Evolutionary conservation across 2,329 filamentous ascomycete species (phyloP).

Genomic region (Neophaeococcomyces mojaviensis): DNA sequence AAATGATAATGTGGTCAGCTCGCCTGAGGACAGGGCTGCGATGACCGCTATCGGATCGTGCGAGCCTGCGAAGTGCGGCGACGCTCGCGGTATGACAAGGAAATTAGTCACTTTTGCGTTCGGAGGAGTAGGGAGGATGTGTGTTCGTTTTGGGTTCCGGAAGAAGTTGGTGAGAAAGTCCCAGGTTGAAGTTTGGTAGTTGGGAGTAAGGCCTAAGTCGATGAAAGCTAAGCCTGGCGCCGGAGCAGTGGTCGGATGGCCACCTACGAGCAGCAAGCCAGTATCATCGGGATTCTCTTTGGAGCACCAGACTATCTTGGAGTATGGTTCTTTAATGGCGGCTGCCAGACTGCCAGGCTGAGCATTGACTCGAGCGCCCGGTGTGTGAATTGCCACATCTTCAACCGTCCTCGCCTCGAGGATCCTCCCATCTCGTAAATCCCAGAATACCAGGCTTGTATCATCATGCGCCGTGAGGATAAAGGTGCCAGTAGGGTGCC

Average conservation of each 20-base stretch:
- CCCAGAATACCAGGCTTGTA: slow-evolving; percentile 88
- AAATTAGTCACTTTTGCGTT: slow-evolving; percentile 73
- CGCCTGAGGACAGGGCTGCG: slow-evolving; percentile 72
- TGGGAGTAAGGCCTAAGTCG: slow-evolving; percentile 79
- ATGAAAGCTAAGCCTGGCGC: slow-evolving; percentile 78
- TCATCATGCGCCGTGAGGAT: slow-evolving; percentile 83
- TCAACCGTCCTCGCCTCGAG: slow-evolving; percentile 76
- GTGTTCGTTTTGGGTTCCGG: slow-evolving; percentile 63
- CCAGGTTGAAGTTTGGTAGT: slow-evolving; percentile 88
- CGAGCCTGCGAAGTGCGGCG: slow-evolving; percentile 77
- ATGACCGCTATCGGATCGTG: slow-evolving; percentile 87
- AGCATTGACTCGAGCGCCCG: slow-evolving; percentile 40
- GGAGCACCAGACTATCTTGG: slow-evolving; percentile 82
- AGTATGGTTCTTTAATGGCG: slow-evolving; percentile 63
- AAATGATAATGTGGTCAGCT: slow-evolving; percentile 83
- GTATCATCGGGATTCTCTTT: slow-evolving; percentile 93
- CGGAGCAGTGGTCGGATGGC: slow-evolving; percentile 58
- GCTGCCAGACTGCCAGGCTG: slow-evolving; percentile 28
- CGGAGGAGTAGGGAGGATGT: slow-evolving; percentile 65
- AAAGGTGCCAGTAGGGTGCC: slow-evolving; percentile 93
- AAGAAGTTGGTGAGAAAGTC: slow-evolving; percentile 73
- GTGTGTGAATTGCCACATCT: slow-evolving; percentile 65
- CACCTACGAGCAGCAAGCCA: slow-evolving; percentile 77
- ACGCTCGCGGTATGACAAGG: slow-evolving; percentile 70
- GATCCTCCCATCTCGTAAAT: slow-evolving; percentile 77